These are phyloP conservation scores for Nicotiana knightiana DNA, from an alignment of 257 asterid species.

Conservation along the genomic window DNA sequence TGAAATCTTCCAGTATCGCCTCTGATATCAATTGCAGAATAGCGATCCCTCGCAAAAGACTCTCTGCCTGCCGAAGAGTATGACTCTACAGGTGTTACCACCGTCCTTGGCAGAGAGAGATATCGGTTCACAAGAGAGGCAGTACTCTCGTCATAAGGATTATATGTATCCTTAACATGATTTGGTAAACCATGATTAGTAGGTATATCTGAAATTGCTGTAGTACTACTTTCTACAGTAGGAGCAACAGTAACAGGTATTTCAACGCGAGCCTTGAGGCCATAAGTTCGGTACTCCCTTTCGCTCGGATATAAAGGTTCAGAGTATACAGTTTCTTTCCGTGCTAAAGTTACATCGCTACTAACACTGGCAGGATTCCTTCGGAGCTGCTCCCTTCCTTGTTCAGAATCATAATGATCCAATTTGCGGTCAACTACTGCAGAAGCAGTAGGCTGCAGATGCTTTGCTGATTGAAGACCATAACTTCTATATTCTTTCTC, in stretches of 20 bases:
- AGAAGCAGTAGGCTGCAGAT: slow-evolving; percentile 25
- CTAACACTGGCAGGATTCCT: slow-evolving; percentile 20
- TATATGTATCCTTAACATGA: slow-evolving; percentile 1
- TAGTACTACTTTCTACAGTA: not conserved
- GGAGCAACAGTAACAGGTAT: slow-evolving; percentile 10
- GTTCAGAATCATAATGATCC: slow-evolving; percentile 32
- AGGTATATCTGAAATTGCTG: slow-evolving; percentile 21
- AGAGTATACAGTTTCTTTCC: slow-evolving; percentile 24
- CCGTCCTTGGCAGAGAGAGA: slow-evolving; percentile 35
- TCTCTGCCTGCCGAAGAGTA: slow-evolving; percentile 27
- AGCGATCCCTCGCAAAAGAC: slow-evolving; percentile 19
- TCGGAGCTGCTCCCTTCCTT: slow-evolving; percentile 32
- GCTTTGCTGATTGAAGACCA: slow-evolving; percentile 57
- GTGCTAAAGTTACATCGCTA: slow-evolving; percentile 25
- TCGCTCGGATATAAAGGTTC: slow-evolving; percentile 38
- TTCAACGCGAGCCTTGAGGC: slow-evolving; percentile 41
- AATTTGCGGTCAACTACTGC: slow-evolving; percentile 13
- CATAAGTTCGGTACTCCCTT: slow-evolving; percentile 50
- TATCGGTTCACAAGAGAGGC: slow-evolving; percentile 60
- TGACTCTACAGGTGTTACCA: slow-evolving; percentile 22
- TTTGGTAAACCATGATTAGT: slow-evolving; percentile 15
- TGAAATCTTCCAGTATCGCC: not conserved
- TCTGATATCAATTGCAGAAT: slow-evolving; percentile 19
- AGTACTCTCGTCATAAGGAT: slow-evolving; percentile 65
- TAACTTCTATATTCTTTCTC: slow-evolving; percentile 71